Base-by-base conservation (phyloP, 371 early-diverging fungal species). In the Fennellomyces sp. region DNA sequence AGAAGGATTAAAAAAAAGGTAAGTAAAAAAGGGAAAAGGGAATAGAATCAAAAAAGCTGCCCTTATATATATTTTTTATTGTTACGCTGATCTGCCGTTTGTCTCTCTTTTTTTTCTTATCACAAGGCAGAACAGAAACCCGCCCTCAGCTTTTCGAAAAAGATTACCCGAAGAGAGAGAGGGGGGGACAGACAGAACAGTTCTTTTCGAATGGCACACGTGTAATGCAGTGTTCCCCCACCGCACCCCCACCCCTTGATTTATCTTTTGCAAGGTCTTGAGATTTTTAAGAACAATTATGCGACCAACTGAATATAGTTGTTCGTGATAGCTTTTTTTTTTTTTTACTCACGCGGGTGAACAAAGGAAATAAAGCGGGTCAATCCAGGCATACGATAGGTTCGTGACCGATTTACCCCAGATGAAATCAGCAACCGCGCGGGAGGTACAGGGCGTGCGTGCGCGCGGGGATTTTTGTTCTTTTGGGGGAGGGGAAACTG, bases 221-320 rank as follows among this genome's bases (percentile, higher is more conserved):
- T 33, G 35, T 52, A 29, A 52, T 52, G 50, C 21, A 13, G 15
- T 0, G 5, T 2, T n/a, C 21, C 23, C 12, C 45, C 45, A 19
- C 45, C 23, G 33, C 29, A 52, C 52, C 30, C 51, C 26, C 51
- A 28, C 21, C n/a, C 52, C 52, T 52, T 52, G 31, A 50, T 50
- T 31, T 50, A 29, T 21, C 3, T 50, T 50, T 50, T 50, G 13
- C 17, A n/a, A n/a, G 41, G 41, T 41, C 41, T 41, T 41, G 41
- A 41, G 3, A 41, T 41, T 41, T 6, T 41, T 41, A 33, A 33
- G 13, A 33, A 33, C 6, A 33, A 33, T 6, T 33, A 33, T n/a
- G n/a, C n/a, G n/a, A n/a, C n/a, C n/a, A n/a, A n/a, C n/a, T n/a
- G n/a, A n/a, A n/a, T n/a, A n/a, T n/a, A n/a, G n/a, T n/a, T n/a